Percentiles rank a stretch among this genome's conserved stretches.
phyloP scores from a whole-genome alignment of 768 basidiomycete genomes.

The Lactarius hengduanensis region DNA sequence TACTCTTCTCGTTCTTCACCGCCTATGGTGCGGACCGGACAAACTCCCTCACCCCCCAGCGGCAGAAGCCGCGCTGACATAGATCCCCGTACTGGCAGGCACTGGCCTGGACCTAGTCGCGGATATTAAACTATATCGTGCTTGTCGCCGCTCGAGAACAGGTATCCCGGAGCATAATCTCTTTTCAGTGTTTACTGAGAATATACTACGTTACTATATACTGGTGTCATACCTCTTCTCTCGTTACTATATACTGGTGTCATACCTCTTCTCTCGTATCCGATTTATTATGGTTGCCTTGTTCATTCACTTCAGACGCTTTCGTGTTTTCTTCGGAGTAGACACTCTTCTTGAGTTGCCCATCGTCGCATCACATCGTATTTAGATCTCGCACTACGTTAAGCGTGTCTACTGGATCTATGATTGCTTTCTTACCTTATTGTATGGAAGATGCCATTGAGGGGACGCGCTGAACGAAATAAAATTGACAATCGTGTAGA shows the following conservation, averaged over 20 bases:
- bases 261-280: conserved; percentile 25
- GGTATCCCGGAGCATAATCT: conserved; percentile 18
- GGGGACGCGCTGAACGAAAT: too few species aligned
- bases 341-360: conserved; percentile 6
- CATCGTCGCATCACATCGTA: conserved; percentile 10
- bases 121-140: conserved; percentile 25
- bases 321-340: conserved; percentile 9
- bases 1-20: too few species aligned
- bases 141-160: conserved; percentile 21
- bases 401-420: conserved; percentile 2
- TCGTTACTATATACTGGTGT: conserved; percentile 25
- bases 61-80: too few species aligned
- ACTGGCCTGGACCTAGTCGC: conserved; percentile 15
- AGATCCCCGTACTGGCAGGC: conserved; percentile 5
- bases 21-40: too few species aligned
- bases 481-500: too few species aligned
- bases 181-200: conserved; percentile 17
- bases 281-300: conserved; percentile 22
- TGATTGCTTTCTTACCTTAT: conserved; percentile 17
- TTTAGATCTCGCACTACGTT: conserved; percentile 12
- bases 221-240: conserved; percentile 25
- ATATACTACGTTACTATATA: conserved; percentile 20
- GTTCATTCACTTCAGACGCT: conserved; percentile 16
- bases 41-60: too few species aligned
- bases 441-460: conserved; percentile 1